Evolutionary conservation across 352 stramenopile species (phyloP), one percentile per base, ranked within the genome.

Genomic region (Pythium phragmiticola): DNA sequence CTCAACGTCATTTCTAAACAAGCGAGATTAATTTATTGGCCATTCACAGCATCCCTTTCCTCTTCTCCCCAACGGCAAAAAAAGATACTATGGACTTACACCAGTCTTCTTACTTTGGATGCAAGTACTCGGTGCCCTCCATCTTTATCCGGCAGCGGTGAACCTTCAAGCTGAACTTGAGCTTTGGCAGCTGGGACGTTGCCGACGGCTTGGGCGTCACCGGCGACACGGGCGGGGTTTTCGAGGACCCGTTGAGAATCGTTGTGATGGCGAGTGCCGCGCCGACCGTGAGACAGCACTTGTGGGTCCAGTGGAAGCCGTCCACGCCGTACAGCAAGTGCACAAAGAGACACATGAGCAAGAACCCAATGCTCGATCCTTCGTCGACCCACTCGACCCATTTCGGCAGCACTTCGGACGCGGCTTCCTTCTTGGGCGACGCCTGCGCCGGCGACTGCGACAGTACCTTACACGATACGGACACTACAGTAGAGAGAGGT

Each of bases 271-370:
- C 85, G 16, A 94, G 75, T 14, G 85, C 85, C 0, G 85, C 85
- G 53, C 85, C 85, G 33, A 90, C 73, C 1, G 85, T 94, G 49
- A 94, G 75, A 59, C 85, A 94, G 66, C 81, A 91, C 66, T 94
- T 94, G 73, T 94, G 85, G 23, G 81, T 78, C 85, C 85, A 94
- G 60, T 94, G 85, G 53, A 94, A 94, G 34, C 82, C 85, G 41
- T 94, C 83, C 30, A 94, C 85, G 33, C 85, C 85, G 43, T 91
- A 89, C 6, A 94, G 68, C 47, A 94, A 72, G 52, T 94, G 85
- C 26, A 94, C 85, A 43, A 94, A 91, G 23, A 94, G 65, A 36
- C 83, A 91, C 78, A 94, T 89, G 56, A 94, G 69, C 58, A 94
- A 59, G 49, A 92, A 94, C 9, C 85, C 85, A 23, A 91, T 79